phyloP scores from a whole-genome alignment of 805 yeast species.

The Naumovozyma castellii region DNA sequence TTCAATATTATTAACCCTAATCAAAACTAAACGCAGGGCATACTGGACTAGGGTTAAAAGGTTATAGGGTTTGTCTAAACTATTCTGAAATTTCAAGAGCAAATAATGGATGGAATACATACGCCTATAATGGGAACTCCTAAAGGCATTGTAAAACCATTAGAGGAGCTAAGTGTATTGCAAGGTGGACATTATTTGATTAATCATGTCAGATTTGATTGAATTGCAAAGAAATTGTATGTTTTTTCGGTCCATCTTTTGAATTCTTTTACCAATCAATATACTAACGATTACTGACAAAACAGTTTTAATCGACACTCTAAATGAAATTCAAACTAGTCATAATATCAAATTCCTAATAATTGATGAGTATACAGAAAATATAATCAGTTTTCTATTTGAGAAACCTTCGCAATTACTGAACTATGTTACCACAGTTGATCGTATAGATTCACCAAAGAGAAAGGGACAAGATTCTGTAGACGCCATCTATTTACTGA shows the following conservation, averaged over 20 bases:
- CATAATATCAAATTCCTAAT: conserved; percentile 43
- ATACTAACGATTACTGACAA: background rate
- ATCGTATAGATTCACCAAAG: conserved; percentile 44
- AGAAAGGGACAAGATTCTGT: conserved; percentile 55
- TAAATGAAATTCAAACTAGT: conserved; percentile 36
- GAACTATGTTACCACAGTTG: conserved; percentile 52
- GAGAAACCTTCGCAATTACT: conserved; percentile 35
- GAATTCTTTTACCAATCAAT: background rate
- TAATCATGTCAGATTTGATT: conserved; percentile 31
- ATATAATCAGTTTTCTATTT: conserved; percentile 39
- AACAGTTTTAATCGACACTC: conserved; percentile 24
- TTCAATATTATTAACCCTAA: background rate
- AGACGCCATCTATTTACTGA: conserved; percentile 73
- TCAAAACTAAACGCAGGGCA: background rate
- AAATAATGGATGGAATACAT: too few species aligned
- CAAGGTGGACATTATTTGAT: too few species aligned
- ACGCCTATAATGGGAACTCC: too few species aligned
- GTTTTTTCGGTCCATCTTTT: background rate
- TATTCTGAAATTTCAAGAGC: too few species aligned
- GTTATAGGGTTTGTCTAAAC: too few species aligned
- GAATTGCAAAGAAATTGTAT: conserved; percentile 30
- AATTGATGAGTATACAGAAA: conserved; percentile 47
- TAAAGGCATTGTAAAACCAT: background rate
- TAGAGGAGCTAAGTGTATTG: background rate
- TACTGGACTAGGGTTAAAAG: too few species aligned